Base-by-base conservation (phyloP, 768 basidiomycete genomes). In the Suillus bovinus region DNA sequence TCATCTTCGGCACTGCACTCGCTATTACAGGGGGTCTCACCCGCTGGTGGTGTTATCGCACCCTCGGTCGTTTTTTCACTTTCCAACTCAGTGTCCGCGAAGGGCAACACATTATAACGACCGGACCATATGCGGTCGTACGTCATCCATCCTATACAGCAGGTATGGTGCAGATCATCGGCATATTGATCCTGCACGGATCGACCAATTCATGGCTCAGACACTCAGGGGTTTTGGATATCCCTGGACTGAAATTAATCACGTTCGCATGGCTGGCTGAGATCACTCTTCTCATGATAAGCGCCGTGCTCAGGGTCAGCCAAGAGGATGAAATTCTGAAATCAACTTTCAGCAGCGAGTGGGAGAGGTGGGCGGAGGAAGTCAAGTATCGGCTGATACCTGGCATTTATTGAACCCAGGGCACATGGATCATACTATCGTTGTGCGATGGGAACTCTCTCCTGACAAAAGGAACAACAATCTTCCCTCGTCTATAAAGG, bases 71-170 rank as follows among this genome's bases (percentile, higher is more conserved):
- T 3, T 66, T 79, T n/a, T 81, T 80, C 68, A 81, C 80, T 0
- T 81, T 81, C 61, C 78, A 81, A 54, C 76, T 81, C 39, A 75
- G 76, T 41, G 77, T 80, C 44, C 77, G 73, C 10, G 73, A 72
- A 1, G 70, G 77, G 59, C 80, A 81, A 64, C 69, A 73, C 59
- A 76, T 81, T 47, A 69, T 81, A 59, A 80, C 76, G 1, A 66
- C 71, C n/a, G 80, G 79, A 0, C 80, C 79, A 1, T 81, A 81
- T 55, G 69, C 78, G n/a, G 75, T 76, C 72, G 76, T 79, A 10
- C 76, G 80, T 46, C 80, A 81, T 65, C 80, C 80, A 44, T 75
- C 78, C 66, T 81, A 81, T 63, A 74, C 76, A 10, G 79, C 77
- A n/a, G 72, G 46, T 16, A 38, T 61, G 2, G 29, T 70, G 46